A percentile compares a stretch with the other conserved stretches of the same genome.
Evolutionary conservation across 2,329 filamentous ascomycete species (phyloP).

Genomic region (Cadophora sp.): DNA sequence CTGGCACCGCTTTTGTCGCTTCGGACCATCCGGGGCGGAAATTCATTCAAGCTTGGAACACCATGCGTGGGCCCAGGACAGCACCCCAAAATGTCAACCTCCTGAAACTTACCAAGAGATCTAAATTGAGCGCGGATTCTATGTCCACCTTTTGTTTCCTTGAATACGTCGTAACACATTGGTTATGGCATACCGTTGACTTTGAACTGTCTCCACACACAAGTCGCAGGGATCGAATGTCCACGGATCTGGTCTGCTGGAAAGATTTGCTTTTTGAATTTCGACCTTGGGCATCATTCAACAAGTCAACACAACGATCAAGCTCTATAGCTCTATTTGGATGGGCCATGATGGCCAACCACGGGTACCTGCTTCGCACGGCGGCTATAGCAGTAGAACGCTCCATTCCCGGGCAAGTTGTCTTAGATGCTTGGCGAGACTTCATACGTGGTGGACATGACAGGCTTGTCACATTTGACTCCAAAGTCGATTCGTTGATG

Average conservation of each 20-base stretch:
- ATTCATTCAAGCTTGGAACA: slow-evolving; percentile 18
- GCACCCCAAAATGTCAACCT: background rate
- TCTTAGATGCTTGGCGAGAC: too few species aligned
- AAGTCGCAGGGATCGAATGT: background rate
- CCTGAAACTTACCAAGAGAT: too few species aligned
- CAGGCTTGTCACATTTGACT: too few species aligned
- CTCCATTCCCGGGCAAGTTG: too few species aligned
- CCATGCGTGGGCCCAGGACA: background rate
- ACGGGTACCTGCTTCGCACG: background rate
- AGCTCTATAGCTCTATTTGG: slow-evolving; percentile 13
- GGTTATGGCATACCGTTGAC: slow-evolving; percentile 23
- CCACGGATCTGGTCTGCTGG: slow-evolving; percentile 9
- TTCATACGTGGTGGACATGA: too few species aligned
- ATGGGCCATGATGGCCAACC: slow-evolving; percentile 27
- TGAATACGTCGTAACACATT: slow-evolving; percentile 5
- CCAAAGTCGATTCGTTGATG: too few species aligned
- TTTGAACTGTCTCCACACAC: background rate
- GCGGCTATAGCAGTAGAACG: too few species aligned
- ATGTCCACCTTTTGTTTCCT: background rate
- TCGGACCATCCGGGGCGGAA: slow-evolving; percentile 3
- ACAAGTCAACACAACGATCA: background rate
- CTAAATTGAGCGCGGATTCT: too few species aligned
- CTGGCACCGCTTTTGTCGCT: background rate
- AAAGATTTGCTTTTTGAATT: slow-evolving; percentile 20
- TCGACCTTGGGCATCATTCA: slow-evolving; percentile 20